Evolutionary conservation across 2,329 filamentous ascomycete species (phyloP), one percentile per base, ranked within the genome.

Genomic region (Cordyceps militaris): DNA sequence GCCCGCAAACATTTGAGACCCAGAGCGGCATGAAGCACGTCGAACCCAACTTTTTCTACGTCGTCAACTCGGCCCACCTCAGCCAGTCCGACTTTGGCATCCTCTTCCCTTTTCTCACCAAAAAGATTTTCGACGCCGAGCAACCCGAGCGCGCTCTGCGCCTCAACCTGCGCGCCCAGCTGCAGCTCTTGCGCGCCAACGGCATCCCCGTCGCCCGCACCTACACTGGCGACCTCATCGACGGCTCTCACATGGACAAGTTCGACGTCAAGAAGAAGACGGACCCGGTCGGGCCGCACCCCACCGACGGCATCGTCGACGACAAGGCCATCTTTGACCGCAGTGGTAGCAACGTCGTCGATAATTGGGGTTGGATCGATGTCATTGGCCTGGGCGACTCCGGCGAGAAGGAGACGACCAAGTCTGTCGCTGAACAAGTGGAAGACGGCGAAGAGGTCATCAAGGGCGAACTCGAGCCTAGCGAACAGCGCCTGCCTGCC

Each of bases 61-160:
- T 89, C 3, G 69, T 78, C 14, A 76, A 81, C 46, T 88, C 86
- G n/a, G 89, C 90, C 0, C 91, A 96, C 68, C 79, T 95, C 26
- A 89, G 82, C 59, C 91, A 95, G 71, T 88, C 84, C 21, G 91
- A 96, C 66, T 95, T 94, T 64, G 91, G 88, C 36, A 74, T 94
- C 24, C 73, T 96, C 23, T 95, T 95, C 66, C 89, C 89, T 0
- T 88, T 85, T 79, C 65, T 86, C 48, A 84, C 81, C 9, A 80
- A 77, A 64, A 78, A 76, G 63, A 76, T 85, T 9, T 82, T 85
- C 62, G 76, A 76, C 2, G 79, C 79, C 0, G 77, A 80, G 48
- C 75, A 82, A 53, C 83, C 84, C 0, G 82, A 84, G 65, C 75
- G 82, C 13, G 78, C 80, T 0, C 68, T 87, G 51, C 75, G 81